A percentile compares a stretch with the other conserved stretches of the same genome.
phyloP scores from a whole-genome alignment of 129 eudicot genomes.

The Artemisia argyi region DNA sequence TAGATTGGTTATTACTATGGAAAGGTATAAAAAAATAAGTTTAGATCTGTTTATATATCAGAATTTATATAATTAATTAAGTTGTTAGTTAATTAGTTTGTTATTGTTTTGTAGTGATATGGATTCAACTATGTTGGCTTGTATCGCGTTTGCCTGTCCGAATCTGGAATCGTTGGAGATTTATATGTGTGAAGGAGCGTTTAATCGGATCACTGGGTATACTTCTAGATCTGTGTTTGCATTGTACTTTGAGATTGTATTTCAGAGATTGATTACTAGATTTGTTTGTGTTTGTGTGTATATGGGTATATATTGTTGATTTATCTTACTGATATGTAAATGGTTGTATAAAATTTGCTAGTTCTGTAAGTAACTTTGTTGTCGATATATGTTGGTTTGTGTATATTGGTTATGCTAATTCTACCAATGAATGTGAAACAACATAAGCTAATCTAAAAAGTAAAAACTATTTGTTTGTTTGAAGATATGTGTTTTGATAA shows the following conservation, averaged over 20 bases:
- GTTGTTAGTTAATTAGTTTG: neutral
- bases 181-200: constrained; percentile 44
- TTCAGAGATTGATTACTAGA: neutral
- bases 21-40: constrained; percentile 53
- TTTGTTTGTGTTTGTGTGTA: too few species aligned
- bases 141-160: constrained; percentile 94
- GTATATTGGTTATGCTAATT: too few species aligned
- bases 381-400: too few species aligned
- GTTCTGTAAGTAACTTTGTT: too few species aligned
- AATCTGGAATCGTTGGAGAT: constrained; percentile 77
- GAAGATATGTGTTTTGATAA: neutral
- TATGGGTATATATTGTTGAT: too few species aligned
- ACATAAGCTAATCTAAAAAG: too few species aligned
- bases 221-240: neutral
- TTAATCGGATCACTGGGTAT: constrained; percentile 89
- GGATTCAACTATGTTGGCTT: constrained; percentile 91
- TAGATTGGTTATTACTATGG: constrained; percentile 76
- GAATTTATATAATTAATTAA: neutral
- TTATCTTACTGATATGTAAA: too few species aligned
- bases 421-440: too few species aligned
- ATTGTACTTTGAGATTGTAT: neutral
- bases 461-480: too few species aligned
- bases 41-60: constrained; percentile 34
- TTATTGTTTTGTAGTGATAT: constrained; percentile 68
- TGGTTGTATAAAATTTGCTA: too few species aligned